Percentiles rank a stretch among this genome's conserved stretches.
These are phyloP conservation scores for Strigomonas culicis DNA, from an alignment of 208 protist species.

Conservation along the genomic window DNA sequence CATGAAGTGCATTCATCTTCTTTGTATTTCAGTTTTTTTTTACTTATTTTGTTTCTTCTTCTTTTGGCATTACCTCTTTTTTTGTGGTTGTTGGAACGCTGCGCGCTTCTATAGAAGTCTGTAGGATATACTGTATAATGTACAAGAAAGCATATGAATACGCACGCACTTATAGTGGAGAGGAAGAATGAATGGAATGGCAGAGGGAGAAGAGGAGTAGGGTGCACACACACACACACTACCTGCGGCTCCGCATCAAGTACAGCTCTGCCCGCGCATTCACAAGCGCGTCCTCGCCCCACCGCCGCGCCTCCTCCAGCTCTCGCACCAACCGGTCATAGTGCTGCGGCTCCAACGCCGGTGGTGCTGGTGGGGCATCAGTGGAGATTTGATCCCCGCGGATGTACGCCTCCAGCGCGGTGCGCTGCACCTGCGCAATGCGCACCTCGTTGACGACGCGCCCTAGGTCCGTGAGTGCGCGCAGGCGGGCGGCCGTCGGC, in stretches of 20 bases:
- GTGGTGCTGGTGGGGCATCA: no score
- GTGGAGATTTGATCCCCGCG: no score
- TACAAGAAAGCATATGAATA: no score
- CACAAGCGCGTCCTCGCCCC: background rate
- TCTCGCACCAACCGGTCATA: background rate
- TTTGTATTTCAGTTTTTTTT: no score
- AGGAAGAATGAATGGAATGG: background rate
- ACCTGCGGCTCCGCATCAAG: background rate
- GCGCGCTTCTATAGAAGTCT: no score
- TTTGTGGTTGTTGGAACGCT: no score
- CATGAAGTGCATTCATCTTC: no score
- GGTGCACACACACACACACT: no score
- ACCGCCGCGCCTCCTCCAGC: background rate
- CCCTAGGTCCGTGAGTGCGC: background rate
- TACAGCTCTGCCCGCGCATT: background rate
- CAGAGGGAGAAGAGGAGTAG: slow-evolving; percentile 12
- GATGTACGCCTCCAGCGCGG: background rate
- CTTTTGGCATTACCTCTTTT: no score
- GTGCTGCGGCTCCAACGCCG: background rate
- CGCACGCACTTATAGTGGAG: no score
- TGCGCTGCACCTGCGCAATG: background rate
- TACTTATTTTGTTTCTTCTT: no score
- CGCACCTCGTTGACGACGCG: background rate
- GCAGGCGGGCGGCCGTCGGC: background rate
- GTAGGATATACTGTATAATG: no score